phyloP scores from a whole-genome alignment of 306 rosid genomes.

The Lathyrus oleraceus region DNA sequence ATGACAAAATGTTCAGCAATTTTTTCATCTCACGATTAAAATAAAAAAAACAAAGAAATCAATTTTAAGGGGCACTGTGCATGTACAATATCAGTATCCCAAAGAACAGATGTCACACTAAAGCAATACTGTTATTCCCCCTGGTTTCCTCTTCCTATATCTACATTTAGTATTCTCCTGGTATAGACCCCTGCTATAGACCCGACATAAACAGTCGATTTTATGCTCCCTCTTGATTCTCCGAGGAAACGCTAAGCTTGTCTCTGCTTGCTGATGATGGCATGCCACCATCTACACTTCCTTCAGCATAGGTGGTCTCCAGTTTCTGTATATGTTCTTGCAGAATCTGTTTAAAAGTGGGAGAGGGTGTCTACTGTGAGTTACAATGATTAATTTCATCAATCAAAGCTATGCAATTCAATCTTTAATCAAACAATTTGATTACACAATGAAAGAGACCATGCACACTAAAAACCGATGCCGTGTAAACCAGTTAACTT shows the following conservation, averaged over 20 bases:
- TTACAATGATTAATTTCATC: neutral
- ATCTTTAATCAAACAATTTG: slow-evolving; percentile 16
- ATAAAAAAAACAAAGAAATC: slow-evolving; percentile 3
- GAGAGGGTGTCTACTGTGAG: neutral
- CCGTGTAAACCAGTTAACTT: neutral
- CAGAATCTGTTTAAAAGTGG: slow-evolving; percentile 45
- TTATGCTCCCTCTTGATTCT: slow-evolving; percentile 36
- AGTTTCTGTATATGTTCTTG: slow-evolving; percentile 66
- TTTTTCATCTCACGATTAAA: slow-evolving; percentile 12
- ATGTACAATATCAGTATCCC: slow-evolving; percentile 39
- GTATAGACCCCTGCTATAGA: slow-evolving; percentile 16
- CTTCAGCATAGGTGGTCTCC: slow-evolving; percentile 44
- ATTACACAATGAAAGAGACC: slow-evolving; percentile 7
- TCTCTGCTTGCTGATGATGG: slow-evolving; percentile 55
- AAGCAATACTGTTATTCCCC: slow-evolving; percentile 40
- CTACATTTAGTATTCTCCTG: slow-evolving; percentile 43
- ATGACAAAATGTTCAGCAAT: neutral
- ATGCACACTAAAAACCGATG: neutral
- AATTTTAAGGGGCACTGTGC: slow-evolving; percentile 30
- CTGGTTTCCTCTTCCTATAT: slow-evolving; percentile 42
- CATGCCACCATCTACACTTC: slow-evolving; percentile 35
- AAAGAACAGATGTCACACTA: slow-evolving; percentile 30
- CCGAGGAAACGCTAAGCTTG: slow-evolving; percentile 46
- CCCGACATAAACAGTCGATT: slow-evolving; percentile 14
- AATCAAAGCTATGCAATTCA: slow-evolving; percentile 26